Evolutionary conservation across 768 basidiomycete genomes (phyloP), one percentile per base, ranked within the genome.

Genomic region (Lactarius pseudohatsudake): DNA sequence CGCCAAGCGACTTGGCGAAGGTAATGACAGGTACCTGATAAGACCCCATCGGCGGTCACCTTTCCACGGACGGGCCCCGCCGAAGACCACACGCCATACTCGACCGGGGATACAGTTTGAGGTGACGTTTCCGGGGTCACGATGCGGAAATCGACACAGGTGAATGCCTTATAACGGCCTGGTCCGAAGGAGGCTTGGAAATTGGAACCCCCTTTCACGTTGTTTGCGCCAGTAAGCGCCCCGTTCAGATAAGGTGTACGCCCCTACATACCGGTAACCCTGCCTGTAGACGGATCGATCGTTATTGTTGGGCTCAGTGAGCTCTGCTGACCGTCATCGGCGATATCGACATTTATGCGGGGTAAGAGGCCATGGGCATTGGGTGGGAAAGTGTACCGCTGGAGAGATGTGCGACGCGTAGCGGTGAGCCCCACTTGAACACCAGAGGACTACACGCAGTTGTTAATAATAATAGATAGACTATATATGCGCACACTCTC

Each of bases 181-280:
- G 84, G 83, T 3, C 86, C 87, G 70, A 88, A 88, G 0, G 83
- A 84, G 9, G 83, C 81, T 9, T 81, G 79, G 69, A 85, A 87
- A 38, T 74, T 75, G 9, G 76, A 75, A 26, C 77, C 78, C 1
- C 77, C 80, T 70, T 74, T 72, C 41, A 38, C 9, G 6, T 56
- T 20, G 10, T n/a, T 34, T 20, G 28, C 18, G 30, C 20, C 18
- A 20, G 55, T 56, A 34, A 56, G 55, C 20, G 5, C 34, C 18
- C 4, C 55, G 10, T 34, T 34, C 30, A 56, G 16, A 4, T 56
- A 16, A 30, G 55, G 30, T 34, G 30, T 8, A 16, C 30, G 15
- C 13, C 8, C 16, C 15, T 40, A 36, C 57, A 4, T 38, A 58
- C 57, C 57, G 13, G 36, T 40, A 3, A 58, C 81, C 36, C 83